Base-by-base conservation (phyloP, 768 basidiomycete species). In the Cyclocybe cylindracea region DNA sequence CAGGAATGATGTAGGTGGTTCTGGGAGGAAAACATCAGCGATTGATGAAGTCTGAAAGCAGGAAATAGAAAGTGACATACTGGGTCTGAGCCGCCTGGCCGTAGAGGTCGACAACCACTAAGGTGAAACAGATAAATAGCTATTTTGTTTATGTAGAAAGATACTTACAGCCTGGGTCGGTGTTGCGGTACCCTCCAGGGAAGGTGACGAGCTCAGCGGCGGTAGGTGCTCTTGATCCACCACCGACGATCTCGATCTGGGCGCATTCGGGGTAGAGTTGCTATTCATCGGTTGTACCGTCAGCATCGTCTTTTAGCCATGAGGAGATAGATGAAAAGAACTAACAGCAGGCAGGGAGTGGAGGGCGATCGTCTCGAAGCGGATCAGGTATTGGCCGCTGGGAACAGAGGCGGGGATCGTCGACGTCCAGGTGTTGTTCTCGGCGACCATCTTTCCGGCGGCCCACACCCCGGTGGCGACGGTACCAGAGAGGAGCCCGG, bases 221-320 rank as follows among this genome's bases (percentile, higher is more conserved):
- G 2, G 73, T 72, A 1, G 77, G 77, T 2, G 70, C 70, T 8
- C 67, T 55, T 46, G 55, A 67, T 7, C 77, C 77, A 31, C 76
- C 74, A 31, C 70, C 72, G 18, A 71, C 73, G 50, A 78, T 76
- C 31, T 58, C 51, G 18, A 77, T 64, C 56, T 78, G 77, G 10
- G 77, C 77, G 46, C 77, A 77, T 60, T 85, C 82, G 1, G 86
- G 84, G 61, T 90, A 90, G 66, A 89, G 82, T 77, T 90, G 83
- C 66, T 24, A 24, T 24, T 24, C 24, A 5, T 24, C n/a, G n/a
- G n/a, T n/a, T n/a, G n/a, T n/a, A n/a, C n/a, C n/a, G n/a, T n/a
- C n/a, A n/a, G n/a, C n/a, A n/a, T n/a, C n/a, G n/a, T n/a, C n/a
- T n/a, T n/a, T n/a, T n/a, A n/a, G n/a, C n/a, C n/a, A n/a, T n/a